Conservation (phyloP, 768 basidiomycete genomes). For the Tremella fuciformis region DNA sequence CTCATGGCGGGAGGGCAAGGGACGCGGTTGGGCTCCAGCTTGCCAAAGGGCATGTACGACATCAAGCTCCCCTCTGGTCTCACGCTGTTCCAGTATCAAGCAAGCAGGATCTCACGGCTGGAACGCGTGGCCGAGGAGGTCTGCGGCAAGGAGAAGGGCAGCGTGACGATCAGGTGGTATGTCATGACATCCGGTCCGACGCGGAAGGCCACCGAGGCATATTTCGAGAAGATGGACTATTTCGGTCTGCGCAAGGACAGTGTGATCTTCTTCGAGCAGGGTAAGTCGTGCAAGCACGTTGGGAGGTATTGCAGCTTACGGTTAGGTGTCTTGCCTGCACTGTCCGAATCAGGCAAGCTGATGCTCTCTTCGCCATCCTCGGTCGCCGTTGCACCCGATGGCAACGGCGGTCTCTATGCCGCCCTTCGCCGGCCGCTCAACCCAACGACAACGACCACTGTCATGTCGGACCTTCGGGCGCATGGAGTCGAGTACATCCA, state of each 20-base stretch:
- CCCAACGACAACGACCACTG: conserved; percentile 60
- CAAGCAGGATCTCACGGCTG: conserved; percentile 85
- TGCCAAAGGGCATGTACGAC: conserved; percentile 97
- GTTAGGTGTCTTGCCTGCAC: conserved; percentile 90
- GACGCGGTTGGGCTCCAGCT: conserved; percentile 82
- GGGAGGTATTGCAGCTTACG: background rate
- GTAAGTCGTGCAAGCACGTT: conserved; percentile 54
- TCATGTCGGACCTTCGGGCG: conserved; percentile 73
- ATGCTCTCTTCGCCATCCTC: conserved; percentile 73
- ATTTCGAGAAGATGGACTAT: conserved; percentile 70
- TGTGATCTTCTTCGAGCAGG: conserved; percentile 94
- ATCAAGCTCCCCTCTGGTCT: conserved; percentile 91
- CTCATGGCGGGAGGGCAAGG: conserved; percentile 99
- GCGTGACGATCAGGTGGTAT: conserved; percentile 87
- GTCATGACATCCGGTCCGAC: conserved; percentile 99
- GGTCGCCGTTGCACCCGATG: conserved; percentile 94
- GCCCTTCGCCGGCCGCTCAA: conserved; percentile 75
- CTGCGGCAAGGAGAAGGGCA: conserved; percentile 55
- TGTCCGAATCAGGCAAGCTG: conserved; percentile 90
- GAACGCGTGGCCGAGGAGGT: conserved; percentile 68
- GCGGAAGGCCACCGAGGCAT: conserved; percentile 75
- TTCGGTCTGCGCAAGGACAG: conserved; percentile 79
- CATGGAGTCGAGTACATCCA: conserved; percentile 85
- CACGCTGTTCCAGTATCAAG: conserved; percentile 93
- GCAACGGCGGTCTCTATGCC: conserved; percentile 95